Evolutionary conservation across 2,329 filamentous ascomycete species (phyloP), one percentile per base, ranked within the genome.

Genomic region (Paecilomyces dactylethromorphus): DNA sequence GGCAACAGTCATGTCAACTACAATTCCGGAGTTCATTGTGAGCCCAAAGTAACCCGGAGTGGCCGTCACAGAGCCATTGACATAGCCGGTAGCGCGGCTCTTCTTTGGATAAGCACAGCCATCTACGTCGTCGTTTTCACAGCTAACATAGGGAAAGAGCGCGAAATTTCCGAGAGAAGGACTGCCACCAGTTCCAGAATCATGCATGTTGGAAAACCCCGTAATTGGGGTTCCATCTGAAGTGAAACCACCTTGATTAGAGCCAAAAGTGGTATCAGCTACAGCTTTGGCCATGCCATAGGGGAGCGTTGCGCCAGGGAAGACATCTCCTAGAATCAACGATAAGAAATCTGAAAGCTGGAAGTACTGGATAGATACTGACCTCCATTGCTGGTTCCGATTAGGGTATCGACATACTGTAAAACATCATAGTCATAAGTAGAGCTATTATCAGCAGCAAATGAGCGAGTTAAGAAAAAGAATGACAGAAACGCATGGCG

Each of bases 151-250:
- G 0, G 88, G 81, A 64, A 91, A 91, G 1, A 91, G 75, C 1
- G 88, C 85, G 57, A 91, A 91, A 67, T 90, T 90, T 5, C 88
- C 88, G 1, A 91, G 76, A 3, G 86, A 89, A 0, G 87, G 86
- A 11, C 72, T 67, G 33, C 76, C 77, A 56, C 79, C 79, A 52
- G 79, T 82, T 10, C 80, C 80, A 13, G 74, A 77, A 64, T 82
- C 80, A 59, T 82, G 81, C 73, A 82, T 75, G 8, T 74, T 70
- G 8, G 72, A 75, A 67, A 84, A 84, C 11, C 82, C 82, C 11
- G 78, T 79, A 54, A 84, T 72, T 45, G 73, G 77, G 58, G 76
- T 79, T 15, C 77, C 79, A 62, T 84, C 81, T 1, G 77, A 78
- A 6, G 81, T 77, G 65, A 83, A 85, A 1, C 82, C 82, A 52